These are phyloP conservation scores for Stereocaulon alpinum DNA, from an alignment of 495 filamentous ascomycete genomes.

Conservation along the genomic window DNA sequence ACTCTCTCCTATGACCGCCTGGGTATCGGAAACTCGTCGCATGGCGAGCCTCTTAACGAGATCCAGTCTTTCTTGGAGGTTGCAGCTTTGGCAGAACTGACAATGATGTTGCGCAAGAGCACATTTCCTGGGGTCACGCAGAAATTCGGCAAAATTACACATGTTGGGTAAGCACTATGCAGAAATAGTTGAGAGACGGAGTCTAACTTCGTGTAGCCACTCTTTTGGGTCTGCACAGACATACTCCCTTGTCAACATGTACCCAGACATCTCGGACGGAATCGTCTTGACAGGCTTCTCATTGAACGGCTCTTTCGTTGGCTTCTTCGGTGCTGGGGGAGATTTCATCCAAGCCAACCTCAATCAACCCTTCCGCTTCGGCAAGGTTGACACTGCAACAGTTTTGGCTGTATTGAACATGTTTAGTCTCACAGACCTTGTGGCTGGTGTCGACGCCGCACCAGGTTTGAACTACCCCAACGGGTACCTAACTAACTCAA, in stretches of 20 bases:
- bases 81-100: constrained; percentile 40
- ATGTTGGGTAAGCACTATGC: constrained; percentile 32
- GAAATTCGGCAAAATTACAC: constrained; percentile 40
- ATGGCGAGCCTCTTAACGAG: constrained; percentile 43
- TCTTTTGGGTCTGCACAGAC: constrained; percentile 37
- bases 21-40: constrained; percentile 44
- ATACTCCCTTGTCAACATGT: constrained; percentile 34
- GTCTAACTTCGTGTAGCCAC: constrained; percentile 24
- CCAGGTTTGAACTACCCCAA: constrained; percentile 15
- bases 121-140: constrained; percentile 25
- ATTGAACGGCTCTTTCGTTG: constrained; percentile 27
- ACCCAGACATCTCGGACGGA: constrained; percentile 45
- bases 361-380: constrained; percentile 33
- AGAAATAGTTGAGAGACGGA: neutral
- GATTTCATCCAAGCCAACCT: constrained; percentile 39
- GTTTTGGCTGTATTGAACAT: neutral
- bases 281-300: constrained; percentile 50
- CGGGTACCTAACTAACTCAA: constrained; percentile 39
- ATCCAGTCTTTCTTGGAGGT: constrained; percentile 45
- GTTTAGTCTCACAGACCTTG: constrained; percentile 11
- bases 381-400: constrained; percentile 10
- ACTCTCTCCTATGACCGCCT: constrained; percentile 49
- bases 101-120: constrained; percentile 36
- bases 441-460: neutral
- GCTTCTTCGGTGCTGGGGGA: constrained; percentile 31